Conservation (phyloP, 2,329 filamentous ascomycete species). For the Ophiognomonia clavigignenti-juglandacearum region DNA sequence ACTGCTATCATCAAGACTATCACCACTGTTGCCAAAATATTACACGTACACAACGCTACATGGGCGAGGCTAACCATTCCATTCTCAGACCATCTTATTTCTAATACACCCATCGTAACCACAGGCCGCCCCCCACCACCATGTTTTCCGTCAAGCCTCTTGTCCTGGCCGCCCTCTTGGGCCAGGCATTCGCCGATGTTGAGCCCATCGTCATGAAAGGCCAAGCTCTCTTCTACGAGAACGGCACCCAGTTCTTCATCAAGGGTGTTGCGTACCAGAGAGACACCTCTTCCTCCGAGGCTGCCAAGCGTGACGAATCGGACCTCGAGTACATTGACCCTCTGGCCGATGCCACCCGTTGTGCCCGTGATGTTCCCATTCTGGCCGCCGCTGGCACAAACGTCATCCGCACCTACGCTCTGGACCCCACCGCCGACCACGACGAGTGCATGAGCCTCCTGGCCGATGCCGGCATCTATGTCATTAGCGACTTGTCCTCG, state of each 20-base stretch:
- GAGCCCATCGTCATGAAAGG: conserved; percentile 17
- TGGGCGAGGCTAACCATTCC: conserved; percentile 5
- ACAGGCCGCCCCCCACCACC: background rate
- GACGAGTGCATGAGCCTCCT: conserved; percentile 79
- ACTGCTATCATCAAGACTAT: background rate
- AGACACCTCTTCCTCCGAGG: conserved; percentile 45
- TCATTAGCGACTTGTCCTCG: conserved; percentile 85
- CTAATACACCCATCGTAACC: conserved; percentile 1
- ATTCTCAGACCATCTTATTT: conserved; percentile 8
- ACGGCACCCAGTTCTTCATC: conserved; percentile 67
- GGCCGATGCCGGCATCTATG: conserved; percentile 84
- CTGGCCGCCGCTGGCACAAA: conserved; percentile 79
- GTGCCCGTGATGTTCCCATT: conserved; percentile 81
- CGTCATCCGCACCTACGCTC: conserved; percentile 89
- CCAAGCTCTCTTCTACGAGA: conserved; percentile 72
- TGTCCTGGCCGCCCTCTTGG: conserved; percentile 12
- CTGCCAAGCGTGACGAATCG: conserved; percentile 43
- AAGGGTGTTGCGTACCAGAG: conserved; percentile 95
- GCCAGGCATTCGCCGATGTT: conserved; percentile 7
- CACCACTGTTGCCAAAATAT: too few species aligned
- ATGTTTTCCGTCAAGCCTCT: conserved; percentile 16
- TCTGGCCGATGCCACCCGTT: conserved; percentile 64
- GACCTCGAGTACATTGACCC: conserved; percentile 70
- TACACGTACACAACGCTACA: too few species aligned
- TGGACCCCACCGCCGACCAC: conserved; percentile 77